Percentiles rank a stretch among this genome's conserved stretches.
Conservation (phyloP, 495 filamentous ascomycete species). For the Umbilicaria muhlenbergii region DNA sequence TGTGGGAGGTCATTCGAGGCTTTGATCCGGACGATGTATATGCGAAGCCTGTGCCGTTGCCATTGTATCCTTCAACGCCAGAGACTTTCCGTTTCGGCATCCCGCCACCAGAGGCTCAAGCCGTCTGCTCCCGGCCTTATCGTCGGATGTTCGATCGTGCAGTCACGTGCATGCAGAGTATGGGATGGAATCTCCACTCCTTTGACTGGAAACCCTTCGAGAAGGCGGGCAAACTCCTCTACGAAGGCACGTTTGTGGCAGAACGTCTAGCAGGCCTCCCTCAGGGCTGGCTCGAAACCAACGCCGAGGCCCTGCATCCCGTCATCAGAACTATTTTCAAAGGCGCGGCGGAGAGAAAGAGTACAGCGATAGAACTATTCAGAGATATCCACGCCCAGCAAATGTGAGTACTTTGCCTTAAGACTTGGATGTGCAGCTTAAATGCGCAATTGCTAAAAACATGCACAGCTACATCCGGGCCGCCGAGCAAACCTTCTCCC, state of each 20-base stretch:
- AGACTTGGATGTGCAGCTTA: conserved; percentile 3
- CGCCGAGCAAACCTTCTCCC: conserved; percentile 31
- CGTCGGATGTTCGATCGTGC: conserved; percentile 28
- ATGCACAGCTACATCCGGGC: conserved; percentile 20
- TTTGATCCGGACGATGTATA: conserved; percentile 40
- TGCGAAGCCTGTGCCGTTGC: conserved; percentile 33
- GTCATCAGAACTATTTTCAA: conserved; percentile 37
- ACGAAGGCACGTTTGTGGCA: conserved; percentile 38
- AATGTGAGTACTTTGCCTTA: conserved; percentile 1
- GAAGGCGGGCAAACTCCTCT: conserved; percentile 38
- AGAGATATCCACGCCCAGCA: conserved; percentile 32
- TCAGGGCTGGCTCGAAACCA: conserved; percentile 23
- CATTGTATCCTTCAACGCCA: conserved; percentile 33
- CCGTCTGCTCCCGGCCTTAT: conserved; percentile 28
- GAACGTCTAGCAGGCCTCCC: conserved; percentile 37
- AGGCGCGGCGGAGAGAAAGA: conserved; percentile 24
- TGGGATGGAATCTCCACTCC: conserved; percentile 28
- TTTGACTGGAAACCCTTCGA: conserved; percentile 40
- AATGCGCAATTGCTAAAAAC: conserved; percentile 15
- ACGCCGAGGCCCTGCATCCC: conserved; percentile 32
- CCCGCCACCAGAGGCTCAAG: conserved; percentile 29
- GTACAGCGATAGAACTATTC: conserved; percentile 38
- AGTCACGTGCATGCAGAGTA: conserved; percentile 24
- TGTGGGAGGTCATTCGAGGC: conserved; percentile 38
- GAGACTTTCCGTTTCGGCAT: conserved; percentile 37